Evolutionary conservation across 495 filamentous ascomycete species (phyloP).

Genomic region (Tricharina praecox): DNA sequence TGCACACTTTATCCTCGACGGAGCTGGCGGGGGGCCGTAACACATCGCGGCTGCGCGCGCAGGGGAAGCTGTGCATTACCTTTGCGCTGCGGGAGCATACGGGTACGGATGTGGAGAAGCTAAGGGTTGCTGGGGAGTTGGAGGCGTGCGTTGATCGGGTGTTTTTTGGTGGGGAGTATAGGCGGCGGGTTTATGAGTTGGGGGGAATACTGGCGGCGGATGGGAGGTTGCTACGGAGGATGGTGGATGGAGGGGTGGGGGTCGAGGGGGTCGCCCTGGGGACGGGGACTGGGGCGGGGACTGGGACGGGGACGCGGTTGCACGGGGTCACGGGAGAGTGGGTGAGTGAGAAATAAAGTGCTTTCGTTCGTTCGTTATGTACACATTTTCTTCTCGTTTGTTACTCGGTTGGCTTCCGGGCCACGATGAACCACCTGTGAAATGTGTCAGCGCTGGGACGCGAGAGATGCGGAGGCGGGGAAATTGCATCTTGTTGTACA

Average conservation of each 20-base stretch:
- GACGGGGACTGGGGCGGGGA: background rate
- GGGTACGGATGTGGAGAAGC: background rate
- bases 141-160: background rate
- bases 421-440: background rate
- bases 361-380: too few species aligned
- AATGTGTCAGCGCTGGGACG: too few species aligned
- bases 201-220: background rate
- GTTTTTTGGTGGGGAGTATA: background rate
- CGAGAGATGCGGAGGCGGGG: too few species aligned
- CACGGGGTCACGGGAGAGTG: too few species aligned
- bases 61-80: background rate
- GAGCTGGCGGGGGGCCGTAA: background rate
- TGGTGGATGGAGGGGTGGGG: background rate
- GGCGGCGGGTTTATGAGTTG: background rate
- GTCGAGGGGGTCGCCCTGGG: background rate
- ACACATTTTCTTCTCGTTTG: background rate
- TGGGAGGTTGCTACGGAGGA: background rate
- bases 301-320: background rate
- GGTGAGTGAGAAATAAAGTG: too few species aligned
- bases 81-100: background rate
- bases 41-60: background rate
- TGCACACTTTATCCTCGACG: background rate
- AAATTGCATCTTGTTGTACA: too few species aligned
- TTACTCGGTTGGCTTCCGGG: conserved; percentile 4
- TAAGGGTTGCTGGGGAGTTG: background rate